Conservation (phyloP, 805 yeast genomes). For the Lachancea dasiensis region DNA sequence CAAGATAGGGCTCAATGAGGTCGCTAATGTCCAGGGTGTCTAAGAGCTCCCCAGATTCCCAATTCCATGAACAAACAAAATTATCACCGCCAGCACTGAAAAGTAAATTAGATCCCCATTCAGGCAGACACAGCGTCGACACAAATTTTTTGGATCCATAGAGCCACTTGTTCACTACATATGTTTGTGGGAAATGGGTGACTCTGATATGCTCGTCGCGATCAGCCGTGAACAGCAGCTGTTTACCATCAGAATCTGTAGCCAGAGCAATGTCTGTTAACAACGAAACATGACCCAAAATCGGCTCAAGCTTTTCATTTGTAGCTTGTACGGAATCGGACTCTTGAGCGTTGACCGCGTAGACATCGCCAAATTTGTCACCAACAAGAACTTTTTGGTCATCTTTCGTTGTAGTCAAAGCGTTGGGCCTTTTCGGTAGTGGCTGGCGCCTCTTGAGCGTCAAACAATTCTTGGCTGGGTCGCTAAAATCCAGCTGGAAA, state of each 20-base stretch:
- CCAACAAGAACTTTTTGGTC: constrained; percentile 58
- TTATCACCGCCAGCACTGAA: constrained; percentile 92
- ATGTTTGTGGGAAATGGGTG: constrained; percentile 72
- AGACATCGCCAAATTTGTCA: constrained; percentile 96
- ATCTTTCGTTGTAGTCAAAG: constrained; percentile 54
- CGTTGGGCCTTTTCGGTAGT: constrained; percentile 90
- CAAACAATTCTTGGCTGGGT: constrained; percentile 37
- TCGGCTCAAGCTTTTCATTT: constrained; percentile 50
- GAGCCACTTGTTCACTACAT: constrained; percentile 71
- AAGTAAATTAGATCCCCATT: constrained; percentile 45
- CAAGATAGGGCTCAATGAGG: constrained; percentile 39
- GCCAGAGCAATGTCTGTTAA: constrained; percentile 58
- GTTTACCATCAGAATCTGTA: constrained; percentile 31
- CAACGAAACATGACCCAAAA: constrained; percentile 96
- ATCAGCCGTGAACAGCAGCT: constrained; percentile 70
- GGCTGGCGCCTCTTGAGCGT: constrained; percentile 59
- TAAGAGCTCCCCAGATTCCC: constrained; percentile 51
- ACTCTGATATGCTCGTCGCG: constrained; percentile 94
- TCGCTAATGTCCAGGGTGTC: constrained; percentile 45
- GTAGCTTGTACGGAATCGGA: constrained; percentile 25
- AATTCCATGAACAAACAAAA: constrained; percentile 68
- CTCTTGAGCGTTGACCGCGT: constrained; percentile 44
- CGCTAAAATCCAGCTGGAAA: constrained; percentile 35
- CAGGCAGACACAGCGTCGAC: constrained; percentile 54
- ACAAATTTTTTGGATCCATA: constrained; percentile 86